Base-by-base conservation (phyloP, 2,329 filamentous ascomycete genomes). In the Colletotrichum sp. region DNA sequence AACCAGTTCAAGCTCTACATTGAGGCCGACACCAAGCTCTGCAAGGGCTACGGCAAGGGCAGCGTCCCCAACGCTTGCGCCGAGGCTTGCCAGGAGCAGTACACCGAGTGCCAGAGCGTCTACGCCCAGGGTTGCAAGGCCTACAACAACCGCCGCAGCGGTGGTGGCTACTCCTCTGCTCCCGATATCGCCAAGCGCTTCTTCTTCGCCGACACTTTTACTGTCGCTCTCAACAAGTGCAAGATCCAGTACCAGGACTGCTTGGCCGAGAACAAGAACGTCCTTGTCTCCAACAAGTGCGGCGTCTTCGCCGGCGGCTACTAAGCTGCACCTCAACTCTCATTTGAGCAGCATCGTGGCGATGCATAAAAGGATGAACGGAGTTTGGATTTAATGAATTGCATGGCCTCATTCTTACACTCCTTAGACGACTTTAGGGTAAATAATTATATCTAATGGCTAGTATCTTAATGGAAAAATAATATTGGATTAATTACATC, bases 1-100 rank as follows among this genome's bases (percentile, higher is more conserved):
- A 86, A 87, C 78, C 85, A 86, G 22, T 90, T 90, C 84, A 91
- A 91, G 85, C 83, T 89, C 52, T 91, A 91, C 85, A 88, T 80
- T 15, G 81, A 86, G 67, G 78, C 83, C 61, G 83, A 89, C 78
- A 85, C 83, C 76, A 77, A 73, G 71, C 83, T 85, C 27, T 91
- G 89, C 83, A 83, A 82, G 22, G 84, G 85, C 25, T 92, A 89
- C 81, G 73, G 81, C 15, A 85, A 86, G 76, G 73, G 69, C 34
- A 75, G 83, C 65, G 83, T 83, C 78, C 75, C 78, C 61, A 81
- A 82, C 77, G 90, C 87, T 67, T 91, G 90, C 80, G 79, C 83
- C 68, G 88, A 89, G 78, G 89, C 90, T 34, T 91, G 90, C 85
- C 85, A 88, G 82, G 83, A 84, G 68, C 90, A 92, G 84, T 89